phyloP scores from a whole-genome alignment of 1,284 basidiomycete species.

The Fomitopsis schrenkii region DNA sequence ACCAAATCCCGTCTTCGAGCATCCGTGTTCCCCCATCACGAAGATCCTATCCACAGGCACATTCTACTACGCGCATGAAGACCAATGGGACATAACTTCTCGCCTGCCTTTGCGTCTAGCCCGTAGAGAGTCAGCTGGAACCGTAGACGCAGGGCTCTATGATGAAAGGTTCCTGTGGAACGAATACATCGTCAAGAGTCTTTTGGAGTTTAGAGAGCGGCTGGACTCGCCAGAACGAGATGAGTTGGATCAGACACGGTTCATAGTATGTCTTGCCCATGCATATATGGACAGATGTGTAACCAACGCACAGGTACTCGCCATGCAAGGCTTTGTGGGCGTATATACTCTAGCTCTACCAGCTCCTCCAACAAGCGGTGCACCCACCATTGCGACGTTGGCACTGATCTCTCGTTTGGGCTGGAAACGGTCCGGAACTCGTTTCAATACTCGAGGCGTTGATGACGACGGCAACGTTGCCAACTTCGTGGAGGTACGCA shows the following conservation, averaged over 20 bases:
- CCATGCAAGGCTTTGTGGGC: slow-evolving; percentile 92
- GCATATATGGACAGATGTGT: background rate
- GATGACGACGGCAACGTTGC: slow-evolving; percentile 98
- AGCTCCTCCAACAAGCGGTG: slow-evolving; percentile 66
- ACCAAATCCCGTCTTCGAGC: slow-evolving; percentile 59
- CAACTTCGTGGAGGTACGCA: slow-evolving; percentile 89
- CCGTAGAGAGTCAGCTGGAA: slow-evolving; percentile 39
- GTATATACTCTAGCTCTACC: slow-evolving; percentile 67
- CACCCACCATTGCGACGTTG: slow-evolving; percentile 64
- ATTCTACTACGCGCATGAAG: slow-evolving; percentile 88
- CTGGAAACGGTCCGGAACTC: slow-evolving; percentile 94
- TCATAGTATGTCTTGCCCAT: slow-evolving; percentile 56
- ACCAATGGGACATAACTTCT: slow-evolving; percentile 87
- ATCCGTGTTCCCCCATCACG: slow-evolving; percentile 86
- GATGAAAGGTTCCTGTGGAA: slow-evolving; percentile 90
- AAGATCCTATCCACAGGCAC: slow-evolving; percentile 91
- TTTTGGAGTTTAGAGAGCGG: slow-evolving; percentile 78
- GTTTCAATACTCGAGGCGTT: slow-evolving; percentile 96
- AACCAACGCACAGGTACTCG: slow-evolving; percentile 52
- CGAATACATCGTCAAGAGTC: slow-evolving; percentile 74
- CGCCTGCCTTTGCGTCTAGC: slow-evolving; percentile 66
- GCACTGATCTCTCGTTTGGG: slow-evolving; percentile 85
- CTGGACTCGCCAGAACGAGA: slow-evolving; percentile 65
- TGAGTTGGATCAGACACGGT: slow-evolving; percentile 75
- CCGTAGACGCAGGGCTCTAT: slow-evolving; percentile 56